Base-by-base conservation (phyloP, 192 early-diverging fungal species). In the Coemansia erecta region DNA sequence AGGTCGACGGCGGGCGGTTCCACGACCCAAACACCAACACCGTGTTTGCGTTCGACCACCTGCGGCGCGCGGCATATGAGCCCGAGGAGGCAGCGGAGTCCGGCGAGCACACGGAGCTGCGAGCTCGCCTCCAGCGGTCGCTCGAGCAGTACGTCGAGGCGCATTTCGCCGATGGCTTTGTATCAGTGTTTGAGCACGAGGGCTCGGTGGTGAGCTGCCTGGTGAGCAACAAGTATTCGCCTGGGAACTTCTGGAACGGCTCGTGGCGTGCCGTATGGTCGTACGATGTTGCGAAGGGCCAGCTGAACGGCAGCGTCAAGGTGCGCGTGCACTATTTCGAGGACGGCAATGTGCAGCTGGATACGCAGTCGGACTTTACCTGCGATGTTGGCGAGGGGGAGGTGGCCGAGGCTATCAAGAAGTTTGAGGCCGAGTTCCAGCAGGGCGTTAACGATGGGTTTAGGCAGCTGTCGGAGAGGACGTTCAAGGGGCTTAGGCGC, bases 271-370 rank as follows among this genome's bases (percentile, higher is more conserved):
- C 95, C 7, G 63, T 84, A 19, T 97, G 94, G 93, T 84, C 78
- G 13, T 81, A 87, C 44, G 58, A 87, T 49, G 65, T 82, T n/a
- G 80, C 70, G 15, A 68, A 82, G 0, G 70, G 63, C 39, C 79
- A 86, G 42, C 56, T 96, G 13, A 87, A 83, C 48, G 95, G 94
- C 2, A 77, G 68, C 14, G 64, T 89, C 23, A 86, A 86, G 64
- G 89, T 91, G 21, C 81, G 88, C 43, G 94, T 99, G 15, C 97
- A 99, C 63, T 99, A 99, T 72, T 99, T 94, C 73, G 97, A 99
- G 82, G 95, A 99, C 62, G 97, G 97, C 14, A 99, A 99, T 61
- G 95, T 99, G 40, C 97, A 99, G 75, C 70, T 98, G 42, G 89
- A 93, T 53, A 82, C 90, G 22, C 77, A 83, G 19, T 91, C 92